Base-by-base conservation (phyloP, 1,139 yeast genomes). In the Pichia sp. region DNA sequence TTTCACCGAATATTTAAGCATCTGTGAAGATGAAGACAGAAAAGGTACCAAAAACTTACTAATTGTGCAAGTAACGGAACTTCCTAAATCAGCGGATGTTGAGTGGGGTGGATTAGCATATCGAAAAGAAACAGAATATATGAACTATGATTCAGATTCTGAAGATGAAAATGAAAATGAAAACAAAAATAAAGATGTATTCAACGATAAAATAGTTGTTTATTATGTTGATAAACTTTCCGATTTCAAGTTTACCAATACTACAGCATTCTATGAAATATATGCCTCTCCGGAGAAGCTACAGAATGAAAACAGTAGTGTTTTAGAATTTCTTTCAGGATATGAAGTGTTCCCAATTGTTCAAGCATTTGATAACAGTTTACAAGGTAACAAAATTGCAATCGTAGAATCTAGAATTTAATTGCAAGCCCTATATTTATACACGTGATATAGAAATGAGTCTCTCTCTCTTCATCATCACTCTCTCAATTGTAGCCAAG, bases 71-170 rank as follows among this genome's bases (percentile, higher is more conserved):
- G 87, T 87, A 0, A 63, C 67, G 1, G 71, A 66, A 27, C 66
- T 92, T 41, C 97, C 97, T 1, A 76, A 77, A 40, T 70, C 71
- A 32, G 94, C 96, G 0, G 58, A 62, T 12, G 75, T 84, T 22
- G 97, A 90, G 65, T 87, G 96, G 94, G 77, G 85, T 35, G 90
- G 89, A 1, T 54, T 73, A 6, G 62, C 77, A 7, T 77, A 67
- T 53, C 70, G 70, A 12, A 45, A 41, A 24, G 35, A 32, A 10
- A 32, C 25, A 2, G 37, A 25, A 3, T 34, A 8, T 6, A 28
- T 45, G 22, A 42, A 40, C 22, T 47, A 50, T 28, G 54, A 42
- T 20, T 51, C 49, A 8, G 49, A 47, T 33, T 33, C 39, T n/a
- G 45, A 43, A 6, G 42, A 39, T 11, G 47, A 40, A 10, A 45